Evolutionary conservation across 2,329 filamentous ascomycete species (phyloP), one percentile per base, ranked within the genome.

Genomic region (Thielaviopsis ethacetica): DNA sequence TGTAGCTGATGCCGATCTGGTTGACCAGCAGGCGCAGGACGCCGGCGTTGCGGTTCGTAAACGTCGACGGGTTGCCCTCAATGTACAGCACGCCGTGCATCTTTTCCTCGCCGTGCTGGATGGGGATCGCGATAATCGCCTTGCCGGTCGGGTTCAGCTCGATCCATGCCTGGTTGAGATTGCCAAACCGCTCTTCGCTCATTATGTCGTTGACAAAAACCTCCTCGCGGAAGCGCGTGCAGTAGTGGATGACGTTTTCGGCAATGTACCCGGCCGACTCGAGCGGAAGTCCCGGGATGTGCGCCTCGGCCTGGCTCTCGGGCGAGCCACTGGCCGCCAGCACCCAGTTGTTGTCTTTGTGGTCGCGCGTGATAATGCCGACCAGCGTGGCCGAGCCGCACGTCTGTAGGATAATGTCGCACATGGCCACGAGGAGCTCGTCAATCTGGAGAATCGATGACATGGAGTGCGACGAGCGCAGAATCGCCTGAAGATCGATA

Each of bases 121-220:
- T 91, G 0, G 87, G 87, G 47, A 91, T 81, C n/a, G 85, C 83
- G 61, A 91, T 90, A 61, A 91, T 82, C 3, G 85, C 82, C 66
- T 83, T 86, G 65, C 86, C 85, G 38, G 79, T 72, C 0, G 85
- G 84, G 63, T 89, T 86, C 58, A 77, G 76, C 63, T 80, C 76
- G 30, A 87, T 71, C 80, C 86, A 91, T 0, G 76, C 73, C 22
- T 85, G 79, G 53, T 78, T 81, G 6, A 90, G 85, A 62, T 88
- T 89, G 53, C 85, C 84, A 63, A 91, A 90, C 34, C 86, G 77
- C 68, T 91, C 87, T 65, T 91, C 87, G 54, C 80, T 81, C 22
- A 86, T 73, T 26, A 91, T 73, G 65, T 91, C 86, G 5, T 84
- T 79, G 10, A 88, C 77, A 65, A 90, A 90, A 7, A 91, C 82